These are phyloP conservation scores for Penicillium pancosmium DNA, from an alignment of 495 filamentous ascomycete genomes.

Conservation along the genomic window DNA sequence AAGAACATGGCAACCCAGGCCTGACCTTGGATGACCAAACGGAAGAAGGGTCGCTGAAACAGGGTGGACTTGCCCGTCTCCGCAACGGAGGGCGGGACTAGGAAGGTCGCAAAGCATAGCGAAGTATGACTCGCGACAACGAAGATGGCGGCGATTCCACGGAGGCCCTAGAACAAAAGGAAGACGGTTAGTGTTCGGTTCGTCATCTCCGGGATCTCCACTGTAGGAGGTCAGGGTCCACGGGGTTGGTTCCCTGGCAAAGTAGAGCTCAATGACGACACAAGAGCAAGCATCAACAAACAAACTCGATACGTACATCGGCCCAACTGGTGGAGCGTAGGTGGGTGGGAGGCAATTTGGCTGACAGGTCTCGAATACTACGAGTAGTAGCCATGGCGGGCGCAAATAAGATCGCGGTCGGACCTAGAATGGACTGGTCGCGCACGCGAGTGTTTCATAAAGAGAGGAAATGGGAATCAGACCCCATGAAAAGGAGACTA, in stretches of 20 bases:
- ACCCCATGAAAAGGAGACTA: background rate
- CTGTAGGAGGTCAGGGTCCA: background rate
- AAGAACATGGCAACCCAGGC: slow-evolving; percentile 18
- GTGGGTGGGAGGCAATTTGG: slow-evolving; percentile 4
- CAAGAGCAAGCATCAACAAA: background rate
- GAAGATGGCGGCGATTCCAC: slow-evolving; percentile 18
- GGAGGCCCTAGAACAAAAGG: slow-evolving; percentile 9
- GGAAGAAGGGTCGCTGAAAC: slow-evolving; percentile 15
- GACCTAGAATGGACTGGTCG: background rate
- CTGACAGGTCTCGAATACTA: slow-evolving; percentile 6
- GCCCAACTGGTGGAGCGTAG: slow-evolving; percentile 14
- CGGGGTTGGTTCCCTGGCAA: background rate
- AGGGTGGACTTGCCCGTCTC: slow-evolving; percentile 12
- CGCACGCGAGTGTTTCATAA: slow-evolving; percentile 2
- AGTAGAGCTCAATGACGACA: background rate
- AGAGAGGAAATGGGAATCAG: background rate
- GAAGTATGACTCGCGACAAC: slow-evolving; percentile 18
- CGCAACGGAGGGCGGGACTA: slow-evolving; percentile 10
- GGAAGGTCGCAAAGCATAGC: slow-evolving; percentile 15
- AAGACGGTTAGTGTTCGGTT: slow-evolving; percentile 1
- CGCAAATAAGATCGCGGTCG: background rate
- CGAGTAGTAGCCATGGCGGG: slow-evolving; percentile 8
- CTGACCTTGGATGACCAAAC: slow-evolving; percentile 18
- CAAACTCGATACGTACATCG: slow-evolving; percentile 11
- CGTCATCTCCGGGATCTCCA: slow-evolving; percentile 1